These are phyloP conservation scores for Gracilaria vermiculophylla DNA, from an alignment of 23 red algal genomes.

Conservation along the genomic window DNA sequence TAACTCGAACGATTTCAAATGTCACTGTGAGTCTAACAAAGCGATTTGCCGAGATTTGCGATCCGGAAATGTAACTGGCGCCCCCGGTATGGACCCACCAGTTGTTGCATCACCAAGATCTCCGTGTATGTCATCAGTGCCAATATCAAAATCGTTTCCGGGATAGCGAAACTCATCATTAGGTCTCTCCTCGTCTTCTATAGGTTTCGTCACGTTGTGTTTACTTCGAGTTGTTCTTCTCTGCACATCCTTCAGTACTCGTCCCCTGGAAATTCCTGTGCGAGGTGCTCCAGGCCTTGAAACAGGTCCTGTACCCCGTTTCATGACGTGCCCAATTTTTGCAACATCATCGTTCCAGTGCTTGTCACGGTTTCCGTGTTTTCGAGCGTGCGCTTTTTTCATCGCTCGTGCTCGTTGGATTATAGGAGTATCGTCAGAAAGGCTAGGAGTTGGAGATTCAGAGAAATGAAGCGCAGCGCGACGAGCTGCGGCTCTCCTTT, in stretches of 20 bases:
- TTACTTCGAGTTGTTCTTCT: not conserved
- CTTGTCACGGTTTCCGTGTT: not conserved
- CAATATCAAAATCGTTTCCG: not conserved
- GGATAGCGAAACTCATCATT: not conserved
- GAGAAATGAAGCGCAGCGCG: constrained; percentile 9
- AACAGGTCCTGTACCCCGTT: not conserved
- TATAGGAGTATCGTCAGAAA: not conserved
- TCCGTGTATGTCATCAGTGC: not conserved
- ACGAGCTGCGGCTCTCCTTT: not conserved
- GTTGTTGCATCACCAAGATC: not conserved
- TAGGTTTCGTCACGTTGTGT: not conserved
- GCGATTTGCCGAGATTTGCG: not conserved
- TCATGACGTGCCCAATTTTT: not conserved
- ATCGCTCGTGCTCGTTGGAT: not conserved
- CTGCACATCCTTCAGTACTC: not conserved
- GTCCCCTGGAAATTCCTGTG: not conserved
- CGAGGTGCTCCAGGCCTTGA: not conserved
- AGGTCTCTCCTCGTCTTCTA: not conserved
- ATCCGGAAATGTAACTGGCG: not conserved
- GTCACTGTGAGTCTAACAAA: not conserved
- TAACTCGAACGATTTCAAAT: not conserved
- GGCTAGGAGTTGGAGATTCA: constrained; percentile 6
- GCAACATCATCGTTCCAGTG: not conserved
- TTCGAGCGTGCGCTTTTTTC: not conserved
- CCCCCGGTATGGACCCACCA: not conserved